These are phyloP conservation scores for Mortierella hygrophila DNA, from an alignment of 192 early-diverging fungal genomes.

Conservation along the genomic window DNA sequence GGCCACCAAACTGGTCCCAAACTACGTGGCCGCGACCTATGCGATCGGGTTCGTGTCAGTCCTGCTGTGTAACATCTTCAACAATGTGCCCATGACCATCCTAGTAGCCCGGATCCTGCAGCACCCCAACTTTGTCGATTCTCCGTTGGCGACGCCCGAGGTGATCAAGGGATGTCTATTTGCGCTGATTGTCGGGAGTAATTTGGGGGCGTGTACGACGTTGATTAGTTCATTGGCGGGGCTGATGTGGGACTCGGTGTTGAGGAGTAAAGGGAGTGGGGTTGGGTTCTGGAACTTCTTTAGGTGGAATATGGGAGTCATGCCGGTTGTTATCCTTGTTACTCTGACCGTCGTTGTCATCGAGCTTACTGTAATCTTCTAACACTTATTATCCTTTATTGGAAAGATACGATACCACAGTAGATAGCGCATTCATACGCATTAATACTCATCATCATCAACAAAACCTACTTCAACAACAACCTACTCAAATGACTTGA, in stretches of 20 bases:
- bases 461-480: no score
- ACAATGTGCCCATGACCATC: constrained; percentile 92
- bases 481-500: no score
- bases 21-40: constrained; percentile 70
- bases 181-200: constrained; percentile 82
- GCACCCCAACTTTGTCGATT: constrained; percentile 69
- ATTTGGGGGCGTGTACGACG: constrained; percentile 86
- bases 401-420: background rate
- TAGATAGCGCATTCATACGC: background rate
- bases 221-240: constrained; percentile 83
- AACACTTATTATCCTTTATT: background rate
- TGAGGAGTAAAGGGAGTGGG: constrained; percentile 62
- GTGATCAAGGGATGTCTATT: constrained; percentile 71
- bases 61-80: constrained; percentile 79
- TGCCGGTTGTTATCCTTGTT: constrained; percentile 66
- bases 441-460: no score
- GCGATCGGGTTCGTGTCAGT: constrained; percentile 72
- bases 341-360: constrained; percentile 60
- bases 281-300: constrained; percentile 67
- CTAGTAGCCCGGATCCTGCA: constrained; percentile 80
- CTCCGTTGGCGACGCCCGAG: constrained; percentile 44
- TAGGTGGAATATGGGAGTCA: constrained; percentile 68
- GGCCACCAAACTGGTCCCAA: constrained; percentile 64
- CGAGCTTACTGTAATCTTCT: constrained; percentile 62
- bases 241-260: constrained; percentile 72